Evolutionary conservation across 805 yeast species (phyloP), one percentile per base, ranked within the genome.

Genomic region (Candida manassasensis): DNA sequence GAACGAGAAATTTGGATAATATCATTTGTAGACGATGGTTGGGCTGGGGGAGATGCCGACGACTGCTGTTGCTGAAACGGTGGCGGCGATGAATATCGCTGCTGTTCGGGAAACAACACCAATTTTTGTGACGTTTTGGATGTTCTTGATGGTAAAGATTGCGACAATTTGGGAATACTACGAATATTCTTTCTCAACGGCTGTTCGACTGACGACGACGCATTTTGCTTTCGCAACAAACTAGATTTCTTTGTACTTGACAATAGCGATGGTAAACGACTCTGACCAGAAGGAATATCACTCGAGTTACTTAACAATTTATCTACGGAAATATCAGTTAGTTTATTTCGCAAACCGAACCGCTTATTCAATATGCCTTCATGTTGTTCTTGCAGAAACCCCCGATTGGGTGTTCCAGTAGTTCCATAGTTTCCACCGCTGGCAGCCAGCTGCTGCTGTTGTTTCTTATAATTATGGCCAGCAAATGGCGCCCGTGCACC

Each of bases 101-200:
- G 54, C 15, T 63, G 66, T 30, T 75, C 87, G 0, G 98, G 98
- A 34, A 90, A 86, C 29, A 87, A 65, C 3, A 89, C 97, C 47
- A 89, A 68, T 48, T 84, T 81, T 53, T 89, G 94, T 0, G 95
- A 81, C 2, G 85, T 79, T 52, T 86, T 89, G 1, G 95, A 83
- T 0, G 94, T 83, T 59, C 97, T 69, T 7, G 84, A 55, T 2
- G 87, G 86, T 11, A 80, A 60, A 3, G 77, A 58, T 44, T 71
- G 77, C 19, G 74, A 63, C 31, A 75, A 63, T 38, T 73, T 76
- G 1, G 82, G 78, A 2, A 59, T 48, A 68, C 64, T 53, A 57
- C 78, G 47, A 51, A 75, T 52, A 64, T 63, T 50, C 26, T 30
- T 30, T 26, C 21, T 30, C 9, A 30, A 21, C 8, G 11, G 21